Evolutionary conservation across 2,329 filamentous ascomycete species (phyloP).

Genomic region (Coleophoma cylindrospora): DNA sequence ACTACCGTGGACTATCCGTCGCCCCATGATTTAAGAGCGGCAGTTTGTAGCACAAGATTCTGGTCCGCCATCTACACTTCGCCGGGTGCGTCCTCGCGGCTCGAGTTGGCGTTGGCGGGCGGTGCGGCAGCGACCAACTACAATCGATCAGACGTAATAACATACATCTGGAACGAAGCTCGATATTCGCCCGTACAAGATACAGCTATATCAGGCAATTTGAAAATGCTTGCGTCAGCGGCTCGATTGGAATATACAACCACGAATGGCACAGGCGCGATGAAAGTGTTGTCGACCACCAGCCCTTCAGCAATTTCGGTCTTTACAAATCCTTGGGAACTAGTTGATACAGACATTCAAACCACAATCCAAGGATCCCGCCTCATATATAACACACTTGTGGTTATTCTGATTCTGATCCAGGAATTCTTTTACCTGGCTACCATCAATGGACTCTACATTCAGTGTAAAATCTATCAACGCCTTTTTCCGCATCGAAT

Average conservation of each 20-base stretch:
- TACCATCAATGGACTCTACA: conserved; percentile 23
- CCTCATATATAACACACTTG: conserved; percentile 33
- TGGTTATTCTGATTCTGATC: conserved; percentile 31
- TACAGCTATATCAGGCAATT: conserved; percentile 22
- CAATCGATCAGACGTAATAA: conserved; percentile 27
- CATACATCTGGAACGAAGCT: conserved; percentile 31
- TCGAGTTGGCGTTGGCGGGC: conserved; percentile 24
- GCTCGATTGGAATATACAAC: conserved; percentile 22
- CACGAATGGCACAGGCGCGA: conserved; percentile 9
- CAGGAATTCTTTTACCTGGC: conserved; percentile 25
- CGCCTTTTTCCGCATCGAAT: conserved; percentile 18
- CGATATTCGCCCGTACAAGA: conserved; percentile 28
- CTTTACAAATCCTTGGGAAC: conserved; percentile 29
- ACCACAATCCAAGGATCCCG: conserved; percentile 29
- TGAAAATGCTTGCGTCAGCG: conserved; percentile 22
- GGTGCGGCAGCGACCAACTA: conserved; percentile 20
- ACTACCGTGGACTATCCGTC: conserved; percentile 20
- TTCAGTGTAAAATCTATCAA: conserved; percentile 18
- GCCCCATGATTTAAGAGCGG: conserved; percentile 21
- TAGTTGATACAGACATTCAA: conserved; percentile 22
- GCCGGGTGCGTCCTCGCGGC: conserved; percentile 25
- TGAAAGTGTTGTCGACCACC: conserved; percentile 18
- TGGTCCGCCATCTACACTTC: conserved; percentile 33
- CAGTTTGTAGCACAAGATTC: conserved; percentile 30
- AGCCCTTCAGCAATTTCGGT: conserved; percentile 21